phyloP scores from a whole-genome alignment of 306 rosid species.

The Clitoria ternatea region DNA sequence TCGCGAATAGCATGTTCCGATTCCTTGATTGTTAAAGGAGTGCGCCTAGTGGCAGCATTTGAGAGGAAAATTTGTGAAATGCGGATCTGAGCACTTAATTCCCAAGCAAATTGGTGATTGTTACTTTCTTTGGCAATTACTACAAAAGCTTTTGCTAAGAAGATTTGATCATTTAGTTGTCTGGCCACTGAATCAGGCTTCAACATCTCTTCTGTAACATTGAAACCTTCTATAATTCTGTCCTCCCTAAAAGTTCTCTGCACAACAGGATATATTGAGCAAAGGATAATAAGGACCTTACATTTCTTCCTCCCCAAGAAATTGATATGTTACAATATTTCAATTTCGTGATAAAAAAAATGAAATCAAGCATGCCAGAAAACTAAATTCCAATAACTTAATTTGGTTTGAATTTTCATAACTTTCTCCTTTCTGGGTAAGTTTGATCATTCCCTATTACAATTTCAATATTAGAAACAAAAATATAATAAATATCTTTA shows the following conservation, averaged over 20 bases:
- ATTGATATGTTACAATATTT: not conserved
- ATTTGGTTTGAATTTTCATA: not conserved
- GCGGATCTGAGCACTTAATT: conserved; percentile 67
- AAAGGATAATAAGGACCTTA: not conserved
- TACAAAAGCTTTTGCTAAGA: conserved; percentile 67
- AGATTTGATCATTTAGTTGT: conserved; percentile 66
- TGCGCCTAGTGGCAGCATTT: conserved; percentile 59
- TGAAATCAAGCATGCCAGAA: conserved; percentile 6
- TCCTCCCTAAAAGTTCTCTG: conserved; percentile 57
- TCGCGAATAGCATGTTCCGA: conserved; percentile 47
- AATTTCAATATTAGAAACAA: not conserved
- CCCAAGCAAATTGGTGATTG: conserved; percentile 82
- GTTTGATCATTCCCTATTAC: not conserved
- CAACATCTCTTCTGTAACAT: conserved; percentile 67
- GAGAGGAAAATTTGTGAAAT: conserved; percentile 69
- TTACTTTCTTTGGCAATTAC: conserved; percentile 72
- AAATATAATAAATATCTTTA: not conserved
- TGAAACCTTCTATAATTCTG: conserved; percentile 56
- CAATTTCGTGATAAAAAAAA: not conserved
- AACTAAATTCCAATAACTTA: not conserved
- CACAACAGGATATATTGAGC: not conserved
- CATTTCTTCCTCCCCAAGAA: not conserved
- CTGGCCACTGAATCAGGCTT: conserved; percentile 57
- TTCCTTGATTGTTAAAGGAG: conserved; percentile 49
- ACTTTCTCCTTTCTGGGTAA: not conserved